Evolutionary conservation across 441 rosid species (phyloP).

Genomic region (Kokia cookei): DNA sequence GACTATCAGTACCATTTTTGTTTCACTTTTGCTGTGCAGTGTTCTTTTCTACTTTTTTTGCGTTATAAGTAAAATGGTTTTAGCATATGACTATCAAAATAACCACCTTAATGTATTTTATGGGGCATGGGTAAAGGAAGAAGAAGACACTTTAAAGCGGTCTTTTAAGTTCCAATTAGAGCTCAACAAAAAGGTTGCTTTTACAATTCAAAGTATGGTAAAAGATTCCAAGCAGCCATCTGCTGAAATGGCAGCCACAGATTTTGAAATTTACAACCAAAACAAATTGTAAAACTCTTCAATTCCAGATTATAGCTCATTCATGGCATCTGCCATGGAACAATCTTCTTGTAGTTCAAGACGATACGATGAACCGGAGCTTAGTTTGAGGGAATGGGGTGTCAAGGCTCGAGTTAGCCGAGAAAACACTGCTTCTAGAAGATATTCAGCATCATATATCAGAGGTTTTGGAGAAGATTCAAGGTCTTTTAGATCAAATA

Average conservation of each 20-base stretch:
- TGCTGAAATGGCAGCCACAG: conserved; percentile 13
- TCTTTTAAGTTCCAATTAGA: background rate
- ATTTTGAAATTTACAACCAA: background rate
- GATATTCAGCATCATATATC: conserved; percentile 83
- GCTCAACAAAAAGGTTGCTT: background rate
- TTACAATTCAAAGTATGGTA: conserved; percentile 4
- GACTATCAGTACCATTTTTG: background rate
- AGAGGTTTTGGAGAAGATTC: conserved; percentile 75
- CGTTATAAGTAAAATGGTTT: background rate
- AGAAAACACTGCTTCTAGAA: conserved; percentile 64
- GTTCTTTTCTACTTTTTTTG: background rate
- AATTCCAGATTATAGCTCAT: background rate
- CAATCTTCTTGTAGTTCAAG: conserved; percentile 20
- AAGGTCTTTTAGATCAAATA: conserved; percentile 53
- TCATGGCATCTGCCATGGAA: conserved; percentile 31
- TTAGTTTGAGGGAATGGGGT: conserved; percentile 65
- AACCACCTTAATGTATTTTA: background rate
- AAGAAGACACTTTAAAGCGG: background rate
- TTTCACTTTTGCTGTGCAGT: background rate
- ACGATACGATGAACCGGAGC: conserved; percentile 40
- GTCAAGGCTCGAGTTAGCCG: conserved; percentile 50
- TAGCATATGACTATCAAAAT: background rate
- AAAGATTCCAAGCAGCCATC: background rate
- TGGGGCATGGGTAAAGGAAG: background rate
- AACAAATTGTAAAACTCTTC: background rate